Evolutionary conservation across 2,329 filamentous ascomycete species (phyloP).

Genomic region (Fusarium stilboides): DNA sequence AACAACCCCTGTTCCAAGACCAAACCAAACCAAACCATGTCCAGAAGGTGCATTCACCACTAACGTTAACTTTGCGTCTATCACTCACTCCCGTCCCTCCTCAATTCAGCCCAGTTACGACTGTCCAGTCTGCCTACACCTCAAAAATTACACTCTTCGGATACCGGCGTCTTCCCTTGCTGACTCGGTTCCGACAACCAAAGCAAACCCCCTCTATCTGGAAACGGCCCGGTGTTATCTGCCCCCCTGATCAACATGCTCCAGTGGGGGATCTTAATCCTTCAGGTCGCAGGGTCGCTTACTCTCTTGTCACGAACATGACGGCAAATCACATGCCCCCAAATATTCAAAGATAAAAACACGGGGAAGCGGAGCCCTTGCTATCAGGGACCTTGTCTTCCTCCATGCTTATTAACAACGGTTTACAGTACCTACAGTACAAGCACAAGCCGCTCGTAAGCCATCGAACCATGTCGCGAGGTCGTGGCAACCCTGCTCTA

Average conservation of each 20-base stretch:
- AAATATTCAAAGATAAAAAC: slow-evolving; percentile 13
- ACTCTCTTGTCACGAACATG: slow-evolving; percentile 11
- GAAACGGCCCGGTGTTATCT: too few relatives aligned
- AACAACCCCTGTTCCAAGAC: slow-evolving; percentile 32
- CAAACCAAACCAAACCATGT: slow-evolving; percentile 34
- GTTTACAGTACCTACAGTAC: background rate
- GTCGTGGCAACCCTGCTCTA: slow-evolving; percentile 14
- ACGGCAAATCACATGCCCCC: slow-evolving; percentile 20
- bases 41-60: slow-evolving; percentile 38
- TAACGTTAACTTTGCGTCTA: slow-evolving; percentile 24
- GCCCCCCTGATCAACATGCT: too few relatives aligned
- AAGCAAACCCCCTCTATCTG: slow-evolving; percentile 4
- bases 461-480: slow-evolving; percentile 28
- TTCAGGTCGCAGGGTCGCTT: slow-evolving; percentile 6
- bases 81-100: slow-evolving; percentile 34
- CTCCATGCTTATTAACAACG: background rate
- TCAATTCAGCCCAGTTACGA: slow-evolving; percentile 24
- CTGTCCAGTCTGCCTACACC: background rate
- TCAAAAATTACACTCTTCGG: slow-evolving; percentile 5
- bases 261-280: background rate
- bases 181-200: slow-evolving; percentile 26
- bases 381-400: slow-evolving; percentile 26
- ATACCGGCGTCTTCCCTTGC: slow-evolving; percentile 23
- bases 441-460: slow-evolving; percentile 30
- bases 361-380: slow-evolving; percentile 33